Conservation (phyloP, 768 basidiomycete species). For the Galerina marginata region DNA sequence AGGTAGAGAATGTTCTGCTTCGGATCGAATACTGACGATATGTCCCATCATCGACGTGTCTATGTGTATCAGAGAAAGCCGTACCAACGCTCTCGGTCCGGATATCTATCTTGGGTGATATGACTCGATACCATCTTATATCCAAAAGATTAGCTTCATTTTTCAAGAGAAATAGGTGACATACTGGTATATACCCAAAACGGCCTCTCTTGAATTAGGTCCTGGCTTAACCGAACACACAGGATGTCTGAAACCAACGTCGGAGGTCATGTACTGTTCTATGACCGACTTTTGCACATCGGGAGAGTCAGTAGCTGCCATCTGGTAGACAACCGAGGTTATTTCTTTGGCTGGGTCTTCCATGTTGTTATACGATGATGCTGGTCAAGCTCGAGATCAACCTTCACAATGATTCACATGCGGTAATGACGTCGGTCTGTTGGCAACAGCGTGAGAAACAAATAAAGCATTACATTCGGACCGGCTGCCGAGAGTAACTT, state of each 20-base stretch:
- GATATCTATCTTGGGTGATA: conserved; percentile 56
- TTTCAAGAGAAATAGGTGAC: conserved; percentile 15
- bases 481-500: too few species aligned
- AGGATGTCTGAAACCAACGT: conserved; percentile 66
- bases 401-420: too few species aligned
- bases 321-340: conserved; percentile 41
- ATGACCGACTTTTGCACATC: conserved; percentile 54
- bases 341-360: conserved; percentile 62
- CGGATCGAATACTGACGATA: conserved; percentile 52
- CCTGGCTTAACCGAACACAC: conserved; percentile 52
- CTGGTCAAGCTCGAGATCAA: neutral
- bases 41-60: neutral
- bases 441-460: too few species aligned
- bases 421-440: too few species aligned
- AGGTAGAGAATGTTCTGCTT: conserved; percentile 46
- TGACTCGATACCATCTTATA: conserved; percentile 64
- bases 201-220: conserved; percentile 56
- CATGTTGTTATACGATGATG: conserved; percentile 40
- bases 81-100: conserved; percentile 49
- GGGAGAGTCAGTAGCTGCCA: conserved; percentile 55
- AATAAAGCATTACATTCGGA: too few species aligned
- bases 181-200: conserved; percentile 65
- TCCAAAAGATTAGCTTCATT: neutral
- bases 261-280: conserved; percentile 53
- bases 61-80: conserved; percentile 21